These are phyloP conservation scores for Trichoderma endophyticum DNA, from an alignment of 2,329 filamentous ascomycete species.

Conservation along the genomic window DNA sequence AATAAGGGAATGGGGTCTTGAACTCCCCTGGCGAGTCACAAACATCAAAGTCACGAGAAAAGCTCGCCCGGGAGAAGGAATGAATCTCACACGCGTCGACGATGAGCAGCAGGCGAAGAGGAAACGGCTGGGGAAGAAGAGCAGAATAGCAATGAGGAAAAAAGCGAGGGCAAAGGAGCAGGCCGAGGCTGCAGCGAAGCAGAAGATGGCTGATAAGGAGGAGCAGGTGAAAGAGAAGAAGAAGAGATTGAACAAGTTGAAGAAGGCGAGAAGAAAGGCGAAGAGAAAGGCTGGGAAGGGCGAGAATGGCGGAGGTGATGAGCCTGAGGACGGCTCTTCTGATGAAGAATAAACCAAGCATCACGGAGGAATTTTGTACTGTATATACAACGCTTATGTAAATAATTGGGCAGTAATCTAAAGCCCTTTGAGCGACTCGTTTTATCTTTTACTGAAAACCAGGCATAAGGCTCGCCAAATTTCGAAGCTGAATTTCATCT, in stretches of 20 bases:
- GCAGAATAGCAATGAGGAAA: constrained; percentile 50
- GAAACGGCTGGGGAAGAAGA: constrained; percentile 57
- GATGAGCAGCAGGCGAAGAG: constrained; percentile 30
- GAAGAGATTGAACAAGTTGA: constrained; percentile 57
- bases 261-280: constrained; percentile 56
- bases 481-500: not conserved
- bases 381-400: not conserved
- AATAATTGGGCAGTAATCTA: not conserved
- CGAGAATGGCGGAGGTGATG: constrained; percentile 23
- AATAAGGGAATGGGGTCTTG: constrained; percentile 53
- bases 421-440: not conserved
- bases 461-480: not conserved
- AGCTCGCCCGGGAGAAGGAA: constrained; percentile 21
- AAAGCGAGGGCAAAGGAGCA: constrained; percentile 42
- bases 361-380: not conserved
- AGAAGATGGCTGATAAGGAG: constrained; percentile 48
- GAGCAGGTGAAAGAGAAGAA: constrained; percentile 59
- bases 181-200: constrained; percentile 38
- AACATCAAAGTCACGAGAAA: constrained; percentile 39
- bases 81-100: constrained; percentile 9
- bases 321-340: constrained; percentile 17
- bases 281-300: constrained; percentile 46
- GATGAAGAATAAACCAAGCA: constrained; percentile 22
- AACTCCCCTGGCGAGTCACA: constrained; percentile 59
- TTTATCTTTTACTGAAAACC: not conserved